Base-by-base conservation (phyloP, 495 filamentous ascomycete genomes). In the Amniculicola lignicola region DNA sequence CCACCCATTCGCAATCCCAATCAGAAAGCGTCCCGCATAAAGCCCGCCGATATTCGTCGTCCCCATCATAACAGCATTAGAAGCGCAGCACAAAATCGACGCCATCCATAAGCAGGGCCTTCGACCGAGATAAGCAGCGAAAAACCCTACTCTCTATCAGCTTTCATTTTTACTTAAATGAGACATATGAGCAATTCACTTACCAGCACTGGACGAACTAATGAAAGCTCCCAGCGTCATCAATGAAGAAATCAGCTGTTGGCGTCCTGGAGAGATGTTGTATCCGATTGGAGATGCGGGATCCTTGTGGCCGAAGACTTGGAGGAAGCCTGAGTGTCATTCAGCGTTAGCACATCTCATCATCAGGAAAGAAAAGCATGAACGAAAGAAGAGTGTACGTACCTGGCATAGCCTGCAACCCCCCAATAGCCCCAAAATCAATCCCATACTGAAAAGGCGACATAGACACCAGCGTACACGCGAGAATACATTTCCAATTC, bases 211-310 rank as follows among this genome's bases (percentile, higher is more conserved):
- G 4, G 72, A 75, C 14, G 81, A 82, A 37, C 71, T 75, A 22
- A 82, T 69, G 62, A 84, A 82, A 40, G 80, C 79, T 35, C 81
- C 80, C 22, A 83, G 73, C 2, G 78, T 79, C 79, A 83, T 82
- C 40, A 84, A 69, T 15, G 75, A 78, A 4, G 77, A 76, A 52
- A 82, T 81, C 46, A 75, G 74, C 63, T 79, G 81, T 55, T 82
- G 80, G 1, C 76, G 68, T 19, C 70, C 71, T 24, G 76, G 72
- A 5, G 71, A 62, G 43, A 83, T 77, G 55, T 83, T 82, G 70
- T 76, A 82, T 9, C 79, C 79, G 14, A 78, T 62, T 0, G 74
- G 63, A 6, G 68, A 72, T 0, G 61, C 55, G 0, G 78, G 72
- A 11, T 75, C 73, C 23, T 53, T 7, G 29, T 59, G 55, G 5